Conservation (phyloP, 2,329 filamentous ascomycete species). For the Didymella arachidicola region DNA sequence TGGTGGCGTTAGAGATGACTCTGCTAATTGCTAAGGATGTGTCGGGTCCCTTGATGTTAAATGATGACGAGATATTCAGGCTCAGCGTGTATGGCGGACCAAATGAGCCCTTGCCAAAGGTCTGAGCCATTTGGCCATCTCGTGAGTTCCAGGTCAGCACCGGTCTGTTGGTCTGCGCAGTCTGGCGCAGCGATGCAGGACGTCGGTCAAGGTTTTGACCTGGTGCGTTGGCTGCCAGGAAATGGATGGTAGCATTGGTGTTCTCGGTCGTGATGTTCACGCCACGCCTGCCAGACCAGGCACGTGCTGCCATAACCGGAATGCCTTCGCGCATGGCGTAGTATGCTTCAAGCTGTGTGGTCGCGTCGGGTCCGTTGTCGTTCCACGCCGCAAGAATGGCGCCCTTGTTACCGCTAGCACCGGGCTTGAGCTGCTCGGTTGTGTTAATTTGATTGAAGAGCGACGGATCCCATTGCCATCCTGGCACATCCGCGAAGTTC, state of each 20-base stretch:
- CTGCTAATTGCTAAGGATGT: conserved; percentile 51
- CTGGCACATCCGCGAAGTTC: conserved; percentile 54
- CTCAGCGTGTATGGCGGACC: conserved; percentile 57
- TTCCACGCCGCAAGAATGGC: conserved; percentile 57
- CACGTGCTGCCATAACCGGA: conserved; percentile 53
- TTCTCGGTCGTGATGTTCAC: conserved; percentile 37
- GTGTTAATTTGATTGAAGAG: conserved; percentile 56
- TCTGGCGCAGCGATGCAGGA: conserved; percentile 16
- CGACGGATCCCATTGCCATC: conserved; percentile 58
- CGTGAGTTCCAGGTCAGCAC: conserved; percentile 46
- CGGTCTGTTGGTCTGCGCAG: conserved; percentile 24
- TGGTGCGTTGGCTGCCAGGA: conserved; percentile 49
- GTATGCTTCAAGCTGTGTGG: conserved; percentile 58
- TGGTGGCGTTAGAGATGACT: conserved; percentile 20
- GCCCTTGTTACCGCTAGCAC: conserved; percentile 45
- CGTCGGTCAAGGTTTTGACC: conserved; percentile 57
- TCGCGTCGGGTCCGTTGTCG: conserved; percentile 59
- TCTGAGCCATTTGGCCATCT: conserved; percentile 11
- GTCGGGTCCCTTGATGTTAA: conserved; percentile 56
- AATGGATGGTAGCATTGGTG: conserved; percentile 47
- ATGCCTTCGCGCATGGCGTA: conserved; percentile 58
- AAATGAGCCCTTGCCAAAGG: conserved; percentile 52
- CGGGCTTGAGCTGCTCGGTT: conserved; percentile 49
- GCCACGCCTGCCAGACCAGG: conserved; percentile 55
- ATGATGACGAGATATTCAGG: conserved; percentile 52